Conservation (phyloP, 805 yeast genomes). For the Barnettozyma wickerhamii region DNA sequence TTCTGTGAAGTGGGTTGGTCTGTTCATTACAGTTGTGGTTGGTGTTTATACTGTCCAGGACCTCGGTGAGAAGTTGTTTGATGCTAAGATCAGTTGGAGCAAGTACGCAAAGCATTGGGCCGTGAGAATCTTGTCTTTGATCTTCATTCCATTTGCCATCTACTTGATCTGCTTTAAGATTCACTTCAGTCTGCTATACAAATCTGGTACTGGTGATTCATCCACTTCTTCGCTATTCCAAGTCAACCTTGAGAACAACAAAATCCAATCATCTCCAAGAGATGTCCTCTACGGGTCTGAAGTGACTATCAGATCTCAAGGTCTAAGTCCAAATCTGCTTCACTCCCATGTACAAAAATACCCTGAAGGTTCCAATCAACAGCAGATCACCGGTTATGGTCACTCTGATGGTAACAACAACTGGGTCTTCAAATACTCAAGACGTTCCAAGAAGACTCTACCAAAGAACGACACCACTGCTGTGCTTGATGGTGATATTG, state of each 20-base stretch:
- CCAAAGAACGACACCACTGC: slow-evolving; percentile 28
- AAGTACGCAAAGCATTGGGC: slow-evolving; percentile 64
- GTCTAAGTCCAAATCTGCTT: slow-evolving; percentile 66
- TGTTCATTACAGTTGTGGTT: slow-evolving; percentile 57
- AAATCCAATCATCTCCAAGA: slow-evolving; percentile 64
- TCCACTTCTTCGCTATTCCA: slow-evolving; percentile 88
- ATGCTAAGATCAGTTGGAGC: slow-evolving; percentile 24
- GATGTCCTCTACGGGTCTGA: slow-evolving; percentile 55
- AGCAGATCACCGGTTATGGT: slow-evolving; percentile 76
- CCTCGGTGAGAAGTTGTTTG: slow-evolving; percentile 39
- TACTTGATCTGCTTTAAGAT: slow-evolving; percentile 72
- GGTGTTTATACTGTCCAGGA: slow-evolving; percentile 59
- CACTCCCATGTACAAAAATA: slow-evolving; percentile 81
- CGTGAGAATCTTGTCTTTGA: slow-evolving; percentile 58
- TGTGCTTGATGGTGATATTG: slow-evolving; percentile 52
- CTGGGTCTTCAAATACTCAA: slow-evolving; percentile 58
- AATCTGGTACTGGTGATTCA: slow-evolving; percentile 91
- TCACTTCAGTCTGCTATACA: slow-evolving; percentile 71
- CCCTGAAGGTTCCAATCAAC: slow-evolving; percentile 76
- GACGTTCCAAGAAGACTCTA: slow-evolving; percentile 29
- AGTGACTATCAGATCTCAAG: slow-evolving; percentile 53
- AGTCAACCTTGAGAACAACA: slow-evolving; percentile 70
- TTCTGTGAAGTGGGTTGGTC: slow-evolving; percentile 83
- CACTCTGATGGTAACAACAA: slow-evolving; percentile 71
- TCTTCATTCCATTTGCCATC: slow-evolving; percentile 64